A percentile compares a stretch with the other conserved stretches of the same genome.
phyloP scores from a whole-genome alignment of 2,329 filamentous ascomycete genomes.

The Lasiodiplodia citricola region DNA sequence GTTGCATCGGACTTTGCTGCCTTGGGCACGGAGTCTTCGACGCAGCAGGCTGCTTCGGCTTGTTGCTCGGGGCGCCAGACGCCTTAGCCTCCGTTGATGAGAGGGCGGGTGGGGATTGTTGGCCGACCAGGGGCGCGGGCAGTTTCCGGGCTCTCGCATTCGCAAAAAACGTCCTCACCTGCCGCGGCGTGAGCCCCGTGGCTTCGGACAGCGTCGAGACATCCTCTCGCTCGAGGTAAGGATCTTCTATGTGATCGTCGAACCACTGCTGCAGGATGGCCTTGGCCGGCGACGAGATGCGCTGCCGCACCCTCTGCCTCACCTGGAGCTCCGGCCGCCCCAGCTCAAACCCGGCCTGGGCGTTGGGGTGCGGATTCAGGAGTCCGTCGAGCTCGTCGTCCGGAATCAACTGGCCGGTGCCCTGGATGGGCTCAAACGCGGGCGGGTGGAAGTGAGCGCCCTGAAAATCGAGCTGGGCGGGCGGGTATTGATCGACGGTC shows the following conservation, averaged over 20 bases:
- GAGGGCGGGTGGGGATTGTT: slow-evolving; percentile 17
- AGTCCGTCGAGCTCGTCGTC: slow-evolving; percentile 10
- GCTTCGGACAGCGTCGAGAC: slow-evolving; percentile 28
- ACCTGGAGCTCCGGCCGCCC: neutral
- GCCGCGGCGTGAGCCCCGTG: slow-evolving; percentile 31
- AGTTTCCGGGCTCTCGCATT: slow-evolving; percentile 34
- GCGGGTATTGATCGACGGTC: neutral
- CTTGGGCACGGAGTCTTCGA: neutral
- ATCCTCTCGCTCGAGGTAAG: slow-evolving; percentile 33
- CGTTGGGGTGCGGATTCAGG: neutral
- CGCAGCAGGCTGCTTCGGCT: neutral
- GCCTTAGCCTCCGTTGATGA: neutral
- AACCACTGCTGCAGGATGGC: slow-evolving; percentile 32
- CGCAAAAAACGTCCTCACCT: slow-evolving; percentile 35
- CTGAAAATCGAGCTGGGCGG: slow-evolving; percentile 12
- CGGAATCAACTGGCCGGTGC: neutral
- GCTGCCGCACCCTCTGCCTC: slow-evolving; percentile 8
- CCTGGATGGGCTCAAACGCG: neutral
- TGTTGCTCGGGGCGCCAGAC: neutral
- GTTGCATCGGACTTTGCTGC: slow-evolving; percentile 32
- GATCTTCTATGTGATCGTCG: slow-evolving; percentile 32
- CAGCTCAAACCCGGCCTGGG: neutral
- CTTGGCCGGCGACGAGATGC: slow-evolving; percentile 31
- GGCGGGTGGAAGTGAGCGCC: slow-evolving; percentile 7
- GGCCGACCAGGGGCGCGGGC: neutral